Evolutionary conservation across 2,329 filamentous ascomycete species (phyloP).

Genomic region (Cucurbitaria berberidis): DNA sequence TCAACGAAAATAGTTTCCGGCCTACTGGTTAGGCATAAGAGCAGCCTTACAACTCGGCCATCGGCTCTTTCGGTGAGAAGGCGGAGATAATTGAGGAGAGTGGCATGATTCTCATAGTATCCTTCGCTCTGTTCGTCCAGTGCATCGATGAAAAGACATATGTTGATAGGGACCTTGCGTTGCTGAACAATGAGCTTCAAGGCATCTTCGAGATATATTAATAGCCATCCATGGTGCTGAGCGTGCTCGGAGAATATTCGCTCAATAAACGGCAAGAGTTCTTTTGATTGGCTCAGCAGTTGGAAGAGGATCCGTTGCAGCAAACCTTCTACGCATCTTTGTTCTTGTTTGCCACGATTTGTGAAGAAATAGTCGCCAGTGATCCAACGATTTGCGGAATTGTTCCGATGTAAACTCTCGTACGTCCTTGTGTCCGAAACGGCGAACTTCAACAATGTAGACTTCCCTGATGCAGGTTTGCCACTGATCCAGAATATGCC

Average conservation of each 20-base stretch:
- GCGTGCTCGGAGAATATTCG: background rate
- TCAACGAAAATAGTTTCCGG: too few relatives aligned
- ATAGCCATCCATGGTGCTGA: background rate
- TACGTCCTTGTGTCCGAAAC: too few relatives aligned
- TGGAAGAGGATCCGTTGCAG: background rate
- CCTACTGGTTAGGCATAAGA: too few relatives aligned
- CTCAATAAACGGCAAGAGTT: background rate
- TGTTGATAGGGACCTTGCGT: background rate
- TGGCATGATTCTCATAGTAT: too few relatives aligned
- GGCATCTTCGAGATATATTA: background rate
- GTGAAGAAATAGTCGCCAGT: background rate
- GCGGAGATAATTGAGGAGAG: too few relatives aligned
- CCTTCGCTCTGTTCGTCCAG: background rate
- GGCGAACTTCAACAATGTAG: slow-evolving; percentile 55
- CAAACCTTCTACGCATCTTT: background rate
- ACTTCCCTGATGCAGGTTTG: slow-evolving; percentile 56
- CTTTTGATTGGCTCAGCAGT: background rate
- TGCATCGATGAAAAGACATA: background rate
- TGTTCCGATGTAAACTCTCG: background rate
- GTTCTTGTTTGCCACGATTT: background rate
- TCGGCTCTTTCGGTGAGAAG: too few relatives aligned
- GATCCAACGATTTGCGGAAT: background rate
- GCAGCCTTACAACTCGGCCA: too few relatives aligned
- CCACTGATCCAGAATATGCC: slow-evolving; percentile 48
- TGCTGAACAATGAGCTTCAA: background rate